Evolutionary conservation across 202 grass and related monocot species (phyloP).

Genomic region (Zoysia matrella): DNA sequence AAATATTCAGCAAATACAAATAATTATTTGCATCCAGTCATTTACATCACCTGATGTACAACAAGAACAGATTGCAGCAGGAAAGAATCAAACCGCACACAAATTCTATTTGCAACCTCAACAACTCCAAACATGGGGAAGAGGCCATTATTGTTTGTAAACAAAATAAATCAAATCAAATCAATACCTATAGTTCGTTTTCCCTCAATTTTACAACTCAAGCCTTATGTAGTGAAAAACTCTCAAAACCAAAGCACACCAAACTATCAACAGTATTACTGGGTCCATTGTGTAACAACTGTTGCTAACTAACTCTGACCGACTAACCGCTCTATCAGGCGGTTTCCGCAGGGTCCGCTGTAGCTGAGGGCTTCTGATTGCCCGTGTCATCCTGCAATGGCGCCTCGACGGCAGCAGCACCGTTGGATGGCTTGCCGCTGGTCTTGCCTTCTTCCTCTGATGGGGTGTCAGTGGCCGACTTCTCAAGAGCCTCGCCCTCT

Average conservation of each 20-base stretch:
- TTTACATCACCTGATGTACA: slow-evolving; percentile 45
- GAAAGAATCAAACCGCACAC: slow-evolving; percentile 21
- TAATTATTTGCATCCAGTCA: slow-evolving; percentile 24
- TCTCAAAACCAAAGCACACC: slow-evolving; percentile 40
- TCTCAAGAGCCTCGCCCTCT: slow-evolving; percentile 5
- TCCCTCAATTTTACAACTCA: slow-evolving; percentile 67
- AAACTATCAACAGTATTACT: slow-evolving; percentile 39
- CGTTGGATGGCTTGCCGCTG: slow-evolving; percentile 1
- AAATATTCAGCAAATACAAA: background rate
- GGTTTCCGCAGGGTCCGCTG: slow-evolving; percentile 10
- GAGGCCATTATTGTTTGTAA: slow-evolving; percentile 43
- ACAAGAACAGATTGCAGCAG: slow-evolving; percentile 3
- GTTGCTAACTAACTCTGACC: slow-evolving; percentile 22
- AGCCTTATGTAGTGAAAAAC: slow-evolving; percentile 38
- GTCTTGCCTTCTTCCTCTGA: slow-evolving; percentile 8
- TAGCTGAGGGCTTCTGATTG: slow-evolving; percentile 29
- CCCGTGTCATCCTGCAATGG: background rate
- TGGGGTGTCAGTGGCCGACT: slow-evolving; percentile 18
- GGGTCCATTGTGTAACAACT: slow-evolving; percentile 39
- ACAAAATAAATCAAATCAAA: slow-evolving; percentile 40
- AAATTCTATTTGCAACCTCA: slow-evolving; percentile 23
- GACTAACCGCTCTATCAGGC: slow-evolving; percentile 28
- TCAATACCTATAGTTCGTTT: slow-evolving; percentile 13
- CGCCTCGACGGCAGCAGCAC: background rate
- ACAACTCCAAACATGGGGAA: slow-evolving; percentile 40